Evolutionary conservation across 768 basidiomycete genomes (phyloP).

Genomic region (Mycena filopes): DNA sequence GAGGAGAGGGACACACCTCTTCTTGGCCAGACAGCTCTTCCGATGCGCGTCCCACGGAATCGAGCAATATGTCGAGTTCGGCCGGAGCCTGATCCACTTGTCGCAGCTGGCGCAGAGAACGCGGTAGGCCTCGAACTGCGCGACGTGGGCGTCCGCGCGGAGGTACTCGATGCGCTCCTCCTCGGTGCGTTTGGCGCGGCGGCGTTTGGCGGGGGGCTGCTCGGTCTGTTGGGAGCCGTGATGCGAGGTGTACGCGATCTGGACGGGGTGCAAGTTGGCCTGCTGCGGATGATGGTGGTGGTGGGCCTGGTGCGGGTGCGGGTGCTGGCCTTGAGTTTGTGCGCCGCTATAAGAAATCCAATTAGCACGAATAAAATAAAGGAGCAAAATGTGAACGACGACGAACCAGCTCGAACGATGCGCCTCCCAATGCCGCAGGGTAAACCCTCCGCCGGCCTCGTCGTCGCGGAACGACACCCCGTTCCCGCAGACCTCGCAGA

Average conservation of each 20-base stretch:
- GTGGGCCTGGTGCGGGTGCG: neutral
- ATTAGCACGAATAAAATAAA: neutral
- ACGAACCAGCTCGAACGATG: constrained; percentile 71
- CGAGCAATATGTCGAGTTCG: constrained; percentile 89
- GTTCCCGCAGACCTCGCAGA: constrained; percentile 71
- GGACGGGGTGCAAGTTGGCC: neutral
- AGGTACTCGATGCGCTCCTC: constrained; percentile 64
- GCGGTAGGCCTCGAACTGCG: constrained; percentile 62
- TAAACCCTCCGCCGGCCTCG: constrained; percentile 64
- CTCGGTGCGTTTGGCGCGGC: constrained; percentile 47
- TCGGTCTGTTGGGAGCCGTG: neutral
- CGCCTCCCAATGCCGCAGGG: constrained; percentile 75
- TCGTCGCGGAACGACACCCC: constrained; percentile 77
- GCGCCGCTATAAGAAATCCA: neutral
- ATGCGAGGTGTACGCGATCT: neutral
- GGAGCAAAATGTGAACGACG: constrained; percentile 1
- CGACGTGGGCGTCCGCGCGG: constrained; percentile 27
- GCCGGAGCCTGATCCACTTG: constrained; percentile 87
- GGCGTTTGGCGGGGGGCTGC: constrained; percentile 32
- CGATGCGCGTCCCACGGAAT: constrained; percentile 90
- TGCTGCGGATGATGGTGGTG: neutral
- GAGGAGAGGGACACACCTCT: constrained; percentile 60
- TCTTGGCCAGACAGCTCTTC: constrained; percentile 84
- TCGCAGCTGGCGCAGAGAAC: constrained; percentile 84
- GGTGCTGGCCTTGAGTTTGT: neutral